Percentiles rank a stretch among this genome's conserved stretches.
Conservation (phyloP, 805 yeast genomes). For the Candida caryicola region DNA sequence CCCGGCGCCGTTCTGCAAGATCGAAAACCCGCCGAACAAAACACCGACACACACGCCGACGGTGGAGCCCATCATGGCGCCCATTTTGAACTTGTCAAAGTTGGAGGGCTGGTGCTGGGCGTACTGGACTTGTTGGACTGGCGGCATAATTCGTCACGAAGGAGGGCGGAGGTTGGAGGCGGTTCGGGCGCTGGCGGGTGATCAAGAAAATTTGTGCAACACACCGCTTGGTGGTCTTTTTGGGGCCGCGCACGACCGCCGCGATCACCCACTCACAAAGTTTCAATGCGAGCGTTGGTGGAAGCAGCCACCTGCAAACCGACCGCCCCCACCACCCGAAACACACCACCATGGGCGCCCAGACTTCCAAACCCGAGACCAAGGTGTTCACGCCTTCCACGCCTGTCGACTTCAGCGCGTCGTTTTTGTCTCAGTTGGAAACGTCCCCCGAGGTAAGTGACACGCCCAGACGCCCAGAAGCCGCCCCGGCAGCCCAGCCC, state of each 20-base stretch:
- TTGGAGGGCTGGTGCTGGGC: constrained; percentile 66
- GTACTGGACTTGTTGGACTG: constrained; percentile 66
- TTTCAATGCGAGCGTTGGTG: background rate
- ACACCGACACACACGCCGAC: constrained; percentile 95
- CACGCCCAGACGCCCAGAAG: background rate
- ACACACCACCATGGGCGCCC: constrained; percentile 50
- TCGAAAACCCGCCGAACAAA: constrained; percentile 89
- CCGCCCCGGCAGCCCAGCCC: background rate
- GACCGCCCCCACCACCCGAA: background rate
- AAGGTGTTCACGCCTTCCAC: constrained; percentile 65
- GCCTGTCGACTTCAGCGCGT: constrained; percentile 65
- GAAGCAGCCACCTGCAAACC: too few species aligned
- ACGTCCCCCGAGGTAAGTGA: constrained; percentile 50
- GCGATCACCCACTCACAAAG: constrained; percentile 2
- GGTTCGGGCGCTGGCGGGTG: too few species aligned
- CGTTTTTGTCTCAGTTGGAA: constrained; percentile 62
- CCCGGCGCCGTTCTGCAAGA: constrained; percentile 93
- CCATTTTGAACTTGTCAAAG: constrained; percentile 98
- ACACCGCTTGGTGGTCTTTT: background rate
- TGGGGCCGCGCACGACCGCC: constrained; percentile 5
- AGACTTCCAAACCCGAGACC: constrained; percentile 60
- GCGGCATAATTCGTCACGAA: constrained; percentile 44
- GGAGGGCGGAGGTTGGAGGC: background rate
- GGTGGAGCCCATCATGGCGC: constrained; percentile 90
- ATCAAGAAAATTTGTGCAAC: too few species aligned